Percentiles rank a stretch among this genome's conserved stretches.
Conservation (phyloP, 2,329 filamentous ascomycete genomes). For the Septoria linicola region DNA sequence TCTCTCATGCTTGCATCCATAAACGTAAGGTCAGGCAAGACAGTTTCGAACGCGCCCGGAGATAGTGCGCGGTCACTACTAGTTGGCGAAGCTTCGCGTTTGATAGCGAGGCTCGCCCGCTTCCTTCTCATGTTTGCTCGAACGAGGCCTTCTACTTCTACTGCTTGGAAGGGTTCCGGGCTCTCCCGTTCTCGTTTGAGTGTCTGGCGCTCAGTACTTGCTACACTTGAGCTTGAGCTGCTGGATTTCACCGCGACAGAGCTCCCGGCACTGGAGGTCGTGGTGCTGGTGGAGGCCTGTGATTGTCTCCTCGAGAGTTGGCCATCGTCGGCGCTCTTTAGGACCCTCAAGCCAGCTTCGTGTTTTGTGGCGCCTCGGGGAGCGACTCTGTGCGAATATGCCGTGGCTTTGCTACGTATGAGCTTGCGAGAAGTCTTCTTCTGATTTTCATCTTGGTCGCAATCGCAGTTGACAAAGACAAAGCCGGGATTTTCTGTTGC, state of each 20-base stretch:
- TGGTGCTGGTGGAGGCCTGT: neutral
- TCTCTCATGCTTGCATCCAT: constrained; percentile 26
- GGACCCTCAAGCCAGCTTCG: constrained; percentile 14
- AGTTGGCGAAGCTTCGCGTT: constrained; percentile 8
- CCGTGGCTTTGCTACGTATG: constrained; percentile 26
- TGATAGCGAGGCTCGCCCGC: neutral
- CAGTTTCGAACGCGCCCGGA: constrained; percentile 15
- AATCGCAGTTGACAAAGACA: constrained; percentile 25
- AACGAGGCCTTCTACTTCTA: neutral
- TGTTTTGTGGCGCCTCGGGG: constrained; percentile 20
- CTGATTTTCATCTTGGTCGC: constrained; percentile 14
- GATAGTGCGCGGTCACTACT: constrained; percentile 20
- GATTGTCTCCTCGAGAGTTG: constrained; percentile 9
- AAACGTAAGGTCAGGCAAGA: constrained; percentile 16
- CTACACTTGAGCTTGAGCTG: neutral
- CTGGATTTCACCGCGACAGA: neutral
- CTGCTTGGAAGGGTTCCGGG: constrained; percentile 4
- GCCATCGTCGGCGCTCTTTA: constrained; percentile 8
- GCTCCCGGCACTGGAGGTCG: neutral
- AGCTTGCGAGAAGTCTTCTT: constrained; percentile 19
- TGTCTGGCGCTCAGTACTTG: neutral
- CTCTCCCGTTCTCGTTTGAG: constrained; percentile 7
- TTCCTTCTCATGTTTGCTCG: constrained; percentile 18
- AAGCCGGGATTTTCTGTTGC: constrained; percentile 18
- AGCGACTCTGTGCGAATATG: constrained; percentile 23